Conservation (phyloP, 1,139 yeast species). For the Geotrichum australiense region DNA sequence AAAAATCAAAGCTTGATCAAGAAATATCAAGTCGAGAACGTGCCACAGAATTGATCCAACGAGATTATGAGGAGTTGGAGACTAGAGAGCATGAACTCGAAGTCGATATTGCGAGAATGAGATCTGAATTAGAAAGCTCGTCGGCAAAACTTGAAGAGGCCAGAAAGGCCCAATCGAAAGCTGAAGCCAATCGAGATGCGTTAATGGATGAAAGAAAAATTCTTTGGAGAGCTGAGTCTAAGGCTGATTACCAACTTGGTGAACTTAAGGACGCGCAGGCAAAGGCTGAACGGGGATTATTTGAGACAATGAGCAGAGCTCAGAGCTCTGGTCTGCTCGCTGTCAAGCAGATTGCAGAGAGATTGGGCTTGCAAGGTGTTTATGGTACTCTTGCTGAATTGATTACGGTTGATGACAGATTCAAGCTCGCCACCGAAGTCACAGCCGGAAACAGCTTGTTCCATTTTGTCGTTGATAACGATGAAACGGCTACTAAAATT, state of each 20-base stretch:
- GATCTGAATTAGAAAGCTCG: slow-evolving; percentile 31
- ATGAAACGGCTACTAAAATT: slow-evolving; percentile 69
- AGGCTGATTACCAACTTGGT: slow-evolving; percentile 48
- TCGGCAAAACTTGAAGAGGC: slow-evolving; percentile 29
- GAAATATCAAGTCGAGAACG: slow-evolving; percentile 31
- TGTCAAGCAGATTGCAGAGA: slow-evolving; percentile 51
- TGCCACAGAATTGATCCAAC: slow-evolving; percentile 16
- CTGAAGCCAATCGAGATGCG: slow-evolving; percentile 25
- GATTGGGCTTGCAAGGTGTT: slow-evolving; percentile 50
- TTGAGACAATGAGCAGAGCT: slow-evolving; percentile 53
- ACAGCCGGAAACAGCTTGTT: slow-evolving; percentile 83
- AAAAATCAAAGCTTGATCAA: slow-evolving; percentile 39
- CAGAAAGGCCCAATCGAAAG: slow-evolving; percentile 13
- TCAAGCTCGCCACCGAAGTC: slow-evolving; percentile 79
- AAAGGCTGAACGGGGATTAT: slow-evolving; percentile 52
- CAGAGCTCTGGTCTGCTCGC: slow-evolving; percentile 61
- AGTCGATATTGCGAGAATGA: slow-evolving; percentile 23
- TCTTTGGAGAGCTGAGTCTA: slow-evolving; percentile 77
- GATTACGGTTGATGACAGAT: slow-evolving; percentile 72
- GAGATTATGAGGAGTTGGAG: slow-evolving; percentile 26
- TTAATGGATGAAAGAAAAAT: slow-evolving; percentile 61
- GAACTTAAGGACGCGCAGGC: slow-evolving; percentile 51
- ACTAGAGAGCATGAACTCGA: slow-evolving; percentile 18
- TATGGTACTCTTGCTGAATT: slow-evolving; percentile 83
- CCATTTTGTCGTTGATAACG: slow-evolving; percentile 84